A percentile compares a stretch with the other conserved stretches of the same genome.
Evolutionary conservation across 768 basidiomycete genomes (phyloP).

Genomic region (Coprinellus micaceus): DNA sequence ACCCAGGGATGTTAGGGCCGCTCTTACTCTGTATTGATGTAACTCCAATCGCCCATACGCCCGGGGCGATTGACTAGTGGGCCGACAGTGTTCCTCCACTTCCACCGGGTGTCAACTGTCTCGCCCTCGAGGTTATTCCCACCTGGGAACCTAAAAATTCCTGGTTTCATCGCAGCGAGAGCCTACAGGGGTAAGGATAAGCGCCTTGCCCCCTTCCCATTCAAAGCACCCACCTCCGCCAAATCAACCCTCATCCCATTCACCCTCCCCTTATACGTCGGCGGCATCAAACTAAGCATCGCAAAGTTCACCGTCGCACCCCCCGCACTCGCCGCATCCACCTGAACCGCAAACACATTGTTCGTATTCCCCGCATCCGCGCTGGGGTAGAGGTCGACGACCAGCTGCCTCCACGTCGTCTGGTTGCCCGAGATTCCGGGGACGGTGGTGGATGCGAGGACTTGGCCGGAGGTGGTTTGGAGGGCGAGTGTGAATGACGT

Average conservation of each 20-base stretch:
- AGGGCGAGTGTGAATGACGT: slow-evolving; percentile 39
- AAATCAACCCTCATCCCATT: slow-evolving; percentile 65
- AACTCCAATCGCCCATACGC: slow-evolving; percentile 58
- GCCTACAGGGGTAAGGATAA: slow-evolving; percentile 31
- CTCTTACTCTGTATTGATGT: slow-evolving; percentile 55
- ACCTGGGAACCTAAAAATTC: slow-evolving; percentile 66
- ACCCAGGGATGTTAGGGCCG: not conserved
- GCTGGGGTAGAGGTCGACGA: slow-evolving; percentile 38
- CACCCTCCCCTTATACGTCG: slow-evolving; percentile 55
- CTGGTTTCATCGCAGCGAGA: slow-evolving; percentile 50
- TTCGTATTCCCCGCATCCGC: slow-evolving; percentile 35
- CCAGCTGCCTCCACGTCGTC: slow-evolving; percentile 48
- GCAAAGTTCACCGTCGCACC: slow-evolving; percentile 53
- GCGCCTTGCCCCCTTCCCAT: not conserved
- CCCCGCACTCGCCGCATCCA: slow-evolving; percentile 38
- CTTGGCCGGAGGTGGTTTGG: slow-evolving; percentile 38
- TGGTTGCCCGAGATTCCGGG: slow-evolving; percentile 35
- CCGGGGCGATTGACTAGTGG: slow-evolving; percentile 45
- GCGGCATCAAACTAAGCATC: slow-evolving; percentile 64
- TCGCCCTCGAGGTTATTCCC: slow-evolving; percentile 69
- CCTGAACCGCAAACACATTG: slow-evolving; percentile 52
- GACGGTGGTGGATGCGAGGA: slow-evolving; percentile 39
- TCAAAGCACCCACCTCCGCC: slow-evolving; percentile 52
- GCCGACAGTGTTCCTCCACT: slow-evolving; percentile 64
- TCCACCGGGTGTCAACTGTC: slow-evolving; percentile 51